These are phyloP conservation scores for Pyrenochaeta sp. DNA, from an alignment of 2,329 filamentous ascomycete genomes.

Conservation along the genomic window DNA sequence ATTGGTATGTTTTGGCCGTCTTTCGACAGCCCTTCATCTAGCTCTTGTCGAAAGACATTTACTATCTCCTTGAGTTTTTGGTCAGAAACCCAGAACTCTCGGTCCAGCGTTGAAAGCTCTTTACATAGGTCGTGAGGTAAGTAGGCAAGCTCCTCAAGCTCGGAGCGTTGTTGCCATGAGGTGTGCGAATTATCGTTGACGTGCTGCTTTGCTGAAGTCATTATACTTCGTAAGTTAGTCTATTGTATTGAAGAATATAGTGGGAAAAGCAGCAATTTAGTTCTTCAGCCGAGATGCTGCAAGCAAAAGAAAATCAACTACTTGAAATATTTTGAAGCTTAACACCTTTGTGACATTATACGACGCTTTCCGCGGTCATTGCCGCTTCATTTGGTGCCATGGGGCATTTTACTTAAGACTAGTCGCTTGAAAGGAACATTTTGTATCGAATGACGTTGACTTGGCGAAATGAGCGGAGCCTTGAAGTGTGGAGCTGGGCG, in stretches of 20 bases:
- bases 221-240: slow-evolving; percentile 12
- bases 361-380: neutral
- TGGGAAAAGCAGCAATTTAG: neutral
- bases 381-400: slow-evolving; percentile 2
- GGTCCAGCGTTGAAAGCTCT: slow-evolving; percentile 28
- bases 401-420: neutral
- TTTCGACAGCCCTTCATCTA: slow-evolving; percentile 31
- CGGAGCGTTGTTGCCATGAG: slow-evolving; percentile 30
- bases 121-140: slow-evolving; percentile 27
- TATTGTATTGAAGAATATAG: neutral
- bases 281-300: too few species aligned
- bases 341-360: slow-evolving; percentile 29
- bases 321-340: neutral
- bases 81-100: slow-evolving; percentile 33
- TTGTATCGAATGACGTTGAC: slow-evolving; percentile 12
- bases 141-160: slow-evolving; percentile 25
- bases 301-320: neutral
- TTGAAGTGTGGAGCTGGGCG: slow-evolving; percentile 7
- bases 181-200: slow-evolving; percentile 13
- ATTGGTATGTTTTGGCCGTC: slow-evolving; percentile 67
- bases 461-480: slow-evolving; percentile 5
- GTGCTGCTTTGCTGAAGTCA: slow-evolving; percentile 17
- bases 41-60: slow-evolving; percentile 29
- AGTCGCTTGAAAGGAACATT: slow-evolving; percentile 12
- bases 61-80: slow-evolving; percentile 34